These are phyloP conservation scores for Trichoderma sp. DNA, from an alignment of 2,329 filamentous ascomycete genomes.

Conservation along the genomic window DNA sequence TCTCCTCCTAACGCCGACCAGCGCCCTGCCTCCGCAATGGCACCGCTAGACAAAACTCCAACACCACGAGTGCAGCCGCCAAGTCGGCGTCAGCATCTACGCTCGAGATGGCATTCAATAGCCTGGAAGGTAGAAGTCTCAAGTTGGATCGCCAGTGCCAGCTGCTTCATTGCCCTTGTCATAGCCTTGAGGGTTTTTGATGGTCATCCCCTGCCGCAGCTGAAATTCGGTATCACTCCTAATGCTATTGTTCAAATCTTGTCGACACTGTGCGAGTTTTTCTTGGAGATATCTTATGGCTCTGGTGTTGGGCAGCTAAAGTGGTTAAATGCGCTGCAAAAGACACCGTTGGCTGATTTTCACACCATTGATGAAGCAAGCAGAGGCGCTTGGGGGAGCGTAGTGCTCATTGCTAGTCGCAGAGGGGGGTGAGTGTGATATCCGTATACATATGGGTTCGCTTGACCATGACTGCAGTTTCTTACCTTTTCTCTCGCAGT, in stretches of 20 bases:
- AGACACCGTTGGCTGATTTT: neutral
- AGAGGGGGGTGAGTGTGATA: neutral
- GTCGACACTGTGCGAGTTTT: neutral
- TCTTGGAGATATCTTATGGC: neutral
- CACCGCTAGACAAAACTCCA: neutral
- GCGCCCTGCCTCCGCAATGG: neutral
- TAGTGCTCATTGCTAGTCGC: slow-evolving; percentile 2
- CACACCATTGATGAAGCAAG: neutral
- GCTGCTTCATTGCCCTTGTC: neutral
- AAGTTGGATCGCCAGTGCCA: neutral
- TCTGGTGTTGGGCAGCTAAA: neutral
- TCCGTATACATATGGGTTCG: neutral
- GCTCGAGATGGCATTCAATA: neutral
- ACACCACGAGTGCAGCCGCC: neutral
- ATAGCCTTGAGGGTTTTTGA: neutral
- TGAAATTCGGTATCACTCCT: neutral
- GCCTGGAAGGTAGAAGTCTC: neutral
- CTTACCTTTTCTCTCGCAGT: neutral
- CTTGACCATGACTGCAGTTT: neutral
- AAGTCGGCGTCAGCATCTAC: neutral
- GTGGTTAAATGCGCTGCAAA: neutral
- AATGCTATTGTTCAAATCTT: neutral
- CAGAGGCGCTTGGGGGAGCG: slow-evolving; percentile 1
- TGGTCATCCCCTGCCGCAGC: neutral
- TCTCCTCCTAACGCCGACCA: neutral